phyloP scores from a whole-genome alignment of 306 rosid genomes.

The Trifolium subterraneum region DNA sequence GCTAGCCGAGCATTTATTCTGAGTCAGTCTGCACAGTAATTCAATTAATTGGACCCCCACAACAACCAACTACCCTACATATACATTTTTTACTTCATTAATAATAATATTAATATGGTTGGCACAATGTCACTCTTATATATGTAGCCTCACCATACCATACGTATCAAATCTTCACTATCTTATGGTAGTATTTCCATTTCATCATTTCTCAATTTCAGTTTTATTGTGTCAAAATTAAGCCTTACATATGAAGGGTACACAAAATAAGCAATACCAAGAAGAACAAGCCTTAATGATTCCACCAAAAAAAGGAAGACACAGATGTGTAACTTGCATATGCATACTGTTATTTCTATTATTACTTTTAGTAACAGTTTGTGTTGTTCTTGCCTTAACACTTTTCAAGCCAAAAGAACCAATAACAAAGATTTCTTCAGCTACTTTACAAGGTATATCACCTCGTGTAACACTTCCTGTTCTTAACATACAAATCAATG shows the following conservation, averaged over 20 bases:
- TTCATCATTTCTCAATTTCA: slow-evolving; percentile 19
- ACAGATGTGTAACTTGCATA: slow-evolving; percentile 31
- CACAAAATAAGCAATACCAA: slow-evolving; percentile 5
- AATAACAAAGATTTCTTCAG: slow-evolving; percentile 45
- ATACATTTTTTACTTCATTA: not conserved
- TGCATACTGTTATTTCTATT: slow-evolving; percentile 39
- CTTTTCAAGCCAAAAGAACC: slow-evolving; percentile 63
- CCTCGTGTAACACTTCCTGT: slow-evolving; percentile 57
- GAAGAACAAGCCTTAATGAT: slow-evolving; percentile 38
- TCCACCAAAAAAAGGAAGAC: slow-evolving; percentile 34
- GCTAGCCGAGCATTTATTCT: slow-evolving; percentile 30
- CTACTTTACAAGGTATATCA: slow-evolving; percentile 56
- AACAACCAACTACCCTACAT: slow-evolving; percentile 38
- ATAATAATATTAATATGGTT: slow-evolving; percentile 3
- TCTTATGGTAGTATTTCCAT: not conserved
- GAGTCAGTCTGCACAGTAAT: not conserved
- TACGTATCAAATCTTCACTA: slow-evolving; percentile 18
- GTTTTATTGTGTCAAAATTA: not conserved
- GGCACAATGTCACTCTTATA: slow-evolving; percentile 28
- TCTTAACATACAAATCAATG: slow-evolving; percentile 52
- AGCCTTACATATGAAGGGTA: slow-evolving; percentile 38
- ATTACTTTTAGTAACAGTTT: slow-evolving; percentile 39
- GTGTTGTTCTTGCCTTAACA: slow-evolving; percentile 55
- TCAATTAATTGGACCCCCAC: slow-evolving; percentile 42
- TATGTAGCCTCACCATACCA: slow-evolving; percentile 20